Evolutionary conservation across 1,284 basidiomycete species (phyloP), one percentile per base, ranked within the genome.

Genomic region (Ustilago trichophora): DNA sequence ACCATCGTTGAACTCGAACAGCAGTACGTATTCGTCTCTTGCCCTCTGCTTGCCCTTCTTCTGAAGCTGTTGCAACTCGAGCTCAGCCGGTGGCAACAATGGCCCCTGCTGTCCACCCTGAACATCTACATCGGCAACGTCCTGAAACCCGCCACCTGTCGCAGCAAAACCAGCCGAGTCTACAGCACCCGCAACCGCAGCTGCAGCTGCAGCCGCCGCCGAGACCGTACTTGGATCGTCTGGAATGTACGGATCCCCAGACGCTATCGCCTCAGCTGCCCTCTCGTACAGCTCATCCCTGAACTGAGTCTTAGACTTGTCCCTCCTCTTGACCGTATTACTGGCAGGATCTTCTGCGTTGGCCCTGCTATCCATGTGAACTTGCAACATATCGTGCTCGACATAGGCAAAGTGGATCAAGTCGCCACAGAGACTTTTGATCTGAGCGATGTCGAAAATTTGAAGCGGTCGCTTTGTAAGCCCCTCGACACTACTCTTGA

Each of bases 391-490:
- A 42, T 87, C 85, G 33, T 84, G 82, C 37, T 90, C 88, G 62
- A 91, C 88, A 77, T 93, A 94, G 13, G 90, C 89, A 73, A 95
- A 93, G 42, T 86, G 87, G 68, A 95, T 85, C 33, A 92, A 83
- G 58, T 90, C 87, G 2, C 92, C 92, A 19, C 93, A 84, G 8
- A 95, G 85, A 2, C 91, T 92, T 89, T 94, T 94, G 63, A 95
- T 85, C 82, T 93, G 90, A 4, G 92, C 90, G 21, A 95, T 87
- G 71, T 88, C 87, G 26, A 85, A 81, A 13, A 93, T 83, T 60
- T 92, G 88, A n/a, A 95, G 83, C 0, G 91, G 90, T 40, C 87
- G 84, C 75, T 90, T 90, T 9, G 92, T 83, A 12, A 93, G 84
- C 35, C 85, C 85, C 82, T 94, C 91, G 0, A 92, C 91, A 22